Evolutionary conservation across 2,329 filamentous ascomycete species (phyloP), one percentile per base, ranked within the genome.

Genomic region (Cyphellophora europaea): DNA sequence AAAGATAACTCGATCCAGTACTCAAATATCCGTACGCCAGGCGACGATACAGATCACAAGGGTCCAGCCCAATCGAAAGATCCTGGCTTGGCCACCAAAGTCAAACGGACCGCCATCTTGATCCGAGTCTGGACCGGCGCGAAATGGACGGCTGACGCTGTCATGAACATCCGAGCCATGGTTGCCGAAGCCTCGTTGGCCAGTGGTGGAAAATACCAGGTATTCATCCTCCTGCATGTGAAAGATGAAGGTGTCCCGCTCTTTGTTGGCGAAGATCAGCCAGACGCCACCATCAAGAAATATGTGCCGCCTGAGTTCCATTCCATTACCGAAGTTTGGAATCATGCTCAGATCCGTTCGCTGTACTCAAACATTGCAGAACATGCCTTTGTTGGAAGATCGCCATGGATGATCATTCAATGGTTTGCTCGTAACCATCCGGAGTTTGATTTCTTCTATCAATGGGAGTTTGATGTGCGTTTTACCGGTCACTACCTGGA

Each of bases 101-200:
- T 40, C 11, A 49, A 50, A 27, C 72, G 84, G 14, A 89, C 83
- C 1, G 87, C 84, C 3, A 69, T 95, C 5, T 73, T 95, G 1
- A 72, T 95, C 15, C 74, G 88, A 15, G 81, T 82, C 32, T 94
- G 84, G 83, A 77, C 80, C 46, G 81, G 82, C 47, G 93, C 82
- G 47, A 50, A 74, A 6, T 95, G 86, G 68, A 77, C 77, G 6
- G 73, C 82, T 27, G 82, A 93, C 50, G 84, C 91, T 51, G 69
- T 89, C 32, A 75, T 88, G 57, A 85, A 86, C 50, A 59, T 95
- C 21, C 79, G 88, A 18, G 80, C 87, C 19, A 74, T 94, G 59
- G 86, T 95, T 51, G 74, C 79, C 14, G 88, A 95, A 56, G 66
- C 93, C 8, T 74, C 79, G 1, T 65, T 94, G 37, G 79, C 82